Conservation (phyloP, 1,284 basidiomycete genomes). For the Wallemia mellicola region DNA sequence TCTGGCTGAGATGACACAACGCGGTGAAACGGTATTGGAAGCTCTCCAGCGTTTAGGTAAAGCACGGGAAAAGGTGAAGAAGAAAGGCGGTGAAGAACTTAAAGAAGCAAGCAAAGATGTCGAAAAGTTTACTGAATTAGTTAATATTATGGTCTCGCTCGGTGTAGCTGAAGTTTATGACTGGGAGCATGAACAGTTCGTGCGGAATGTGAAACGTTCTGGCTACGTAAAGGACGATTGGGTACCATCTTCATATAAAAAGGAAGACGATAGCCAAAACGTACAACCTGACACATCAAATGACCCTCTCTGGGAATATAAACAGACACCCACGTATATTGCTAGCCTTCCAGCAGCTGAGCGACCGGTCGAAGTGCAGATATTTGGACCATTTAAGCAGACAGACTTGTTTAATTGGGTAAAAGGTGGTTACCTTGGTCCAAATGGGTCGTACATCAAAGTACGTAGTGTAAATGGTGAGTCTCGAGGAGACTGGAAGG, state of each 20-base stretch:
- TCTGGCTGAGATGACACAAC: constrained; percentile 40
- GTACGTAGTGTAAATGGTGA: neutral
- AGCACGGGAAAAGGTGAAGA: constrained; percentile 27
- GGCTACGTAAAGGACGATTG: neutral
- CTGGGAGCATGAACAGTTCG: constrained; percentile 4
- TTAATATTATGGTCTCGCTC: neutral
- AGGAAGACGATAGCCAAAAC: neutral
- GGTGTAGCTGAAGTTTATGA: constrained; percentile 1
- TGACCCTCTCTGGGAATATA: neutral
- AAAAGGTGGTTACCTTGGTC: neutral
- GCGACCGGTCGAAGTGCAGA: neutral
- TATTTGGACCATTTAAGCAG: neutral
- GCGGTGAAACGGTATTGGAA: constrained; percentile 68
- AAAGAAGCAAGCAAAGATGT: neutral
- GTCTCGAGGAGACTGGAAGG: neutral
- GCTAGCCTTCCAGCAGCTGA: neutral
- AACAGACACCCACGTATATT: neutral
- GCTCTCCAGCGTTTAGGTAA: constrained; percentile 59
- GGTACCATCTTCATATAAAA: neutral
- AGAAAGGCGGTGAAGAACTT: constrained; percentile 12
- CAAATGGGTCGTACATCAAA: neutral
- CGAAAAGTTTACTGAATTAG: neutral
- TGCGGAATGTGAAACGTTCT: neutral
- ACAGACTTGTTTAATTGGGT: neutral
- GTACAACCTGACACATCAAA: neutral